Conservation (phyloP, 768 basidiomycete genomes). For the Leccinum disarticulatum region DNA sequence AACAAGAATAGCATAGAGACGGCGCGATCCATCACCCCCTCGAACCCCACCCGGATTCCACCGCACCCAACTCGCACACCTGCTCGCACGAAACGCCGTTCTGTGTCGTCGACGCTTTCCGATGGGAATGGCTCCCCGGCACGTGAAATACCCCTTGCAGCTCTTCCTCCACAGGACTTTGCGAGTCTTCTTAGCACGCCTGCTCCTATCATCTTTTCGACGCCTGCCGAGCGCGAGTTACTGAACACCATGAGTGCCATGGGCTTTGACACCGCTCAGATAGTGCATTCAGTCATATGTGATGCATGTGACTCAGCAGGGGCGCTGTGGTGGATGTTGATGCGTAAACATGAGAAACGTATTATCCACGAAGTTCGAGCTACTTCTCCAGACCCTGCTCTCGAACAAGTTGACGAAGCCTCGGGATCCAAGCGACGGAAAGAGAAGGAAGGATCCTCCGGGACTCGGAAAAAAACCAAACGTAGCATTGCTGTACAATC, state of each 20-base stretch:
- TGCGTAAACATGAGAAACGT: constrained; percentile 71
- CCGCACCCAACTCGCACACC: constrained; percentile 83
- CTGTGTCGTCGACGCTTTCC: constrained; percentile 85
- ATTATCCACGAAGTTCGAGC: constrained; percentile 39
- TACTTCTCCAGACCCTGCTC: constrained; percentile 16
- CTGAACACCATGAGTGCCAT: constrained; percentile 70
- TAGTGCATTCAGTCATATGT: constrained; percentile 88
- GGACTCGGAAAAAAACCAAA: constrained; percentile 28
- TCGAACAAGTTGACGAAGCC: constrained; percentile 18
- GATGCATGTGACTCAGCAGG: constrained; percentile 92
- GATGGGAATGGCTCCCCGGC: constrained; percentile 54
- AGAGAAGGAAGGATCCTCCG: constrained; percentile 25
- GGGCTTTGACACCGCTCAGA: constrained; percentile 92
- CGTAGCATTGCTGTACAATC: constrained; percentile 46
- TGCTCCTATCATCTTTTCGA: constrained; percentile 84
- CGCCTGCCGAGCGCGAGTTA: constrained; percentile 74
- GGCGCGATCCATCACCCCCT: constrained; percentile 23
- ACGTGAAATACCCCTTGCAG: constrained; percentile 43
- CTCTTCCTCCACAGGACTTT: constrained; percentile 54
- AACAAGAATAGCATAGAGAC: constrained; percentile 1
- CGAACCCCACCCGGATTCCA: constrained; percentile 37
- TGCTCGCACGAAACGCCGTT: constrained; percentile 92
- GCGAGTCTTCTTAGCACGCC: constrained; percentile 60
- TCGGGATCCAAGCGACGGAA: constrained; percentile 31
- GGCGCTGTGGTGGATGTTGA: constrained; percentile 96